A percentile compares a stretch with the other conserved stretches of the same genome.
Evolutionary conservation across 2,329 filamentous ascomycete species (phyloP).

Genomic region (Claviceps sp.): DNA sequence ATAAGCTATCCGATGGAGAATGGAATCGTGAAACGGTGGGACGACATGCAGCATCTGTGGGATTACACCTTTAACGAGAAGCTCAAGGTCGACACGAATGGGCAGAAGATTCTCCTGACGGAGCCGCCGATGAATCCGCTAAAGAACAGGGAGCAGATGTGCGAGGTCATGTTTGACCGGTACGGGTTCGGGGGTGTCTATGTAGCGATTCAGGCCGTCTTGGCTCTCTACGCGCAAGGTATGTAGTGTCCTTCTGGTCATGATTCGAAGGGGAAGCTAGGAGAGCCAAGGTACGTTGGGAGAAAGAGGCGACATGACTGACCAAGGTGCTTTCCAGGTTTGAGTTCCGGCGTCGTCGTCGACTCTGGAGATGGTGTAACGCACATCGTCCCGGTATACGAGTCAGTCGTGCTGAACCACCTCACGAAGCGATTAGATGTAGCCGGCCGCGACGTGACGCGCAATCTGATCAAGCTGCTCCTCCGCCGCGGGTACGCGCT

Average conservation of each 20-base stretch:
- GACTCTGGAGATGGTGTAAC: constrained; percentile 97
- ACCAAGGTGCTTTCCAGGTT: constrained; percentile 34
- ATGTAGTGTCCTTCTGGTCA: constrained; percentile 14
- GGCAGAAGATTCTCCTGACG: constrained; percentile 92
- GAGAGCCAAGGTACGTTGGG: too few relatives aligned
- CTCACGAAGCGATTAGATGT: constrained; percentile 89
- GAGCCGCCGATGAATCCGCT: constrained; percentile 97
- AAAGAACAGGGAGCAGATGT: constrained; percentile 95
- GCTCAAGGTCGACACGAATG: constrained; percentile 79
- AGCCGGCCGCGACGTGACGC: constrained; percentile 92
- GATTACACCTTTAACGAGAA: constrained; percentile 98
- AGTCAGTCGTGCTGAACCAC: constrained; percentile 95
- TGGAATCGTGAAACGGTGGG: constrained; percentile 98
- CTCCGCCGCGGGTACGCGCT: constrained; percentile 89
- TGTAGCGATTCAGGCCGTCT: constrained; percentile 91
- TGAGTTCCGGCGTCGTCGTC: constrained; percentile 90
- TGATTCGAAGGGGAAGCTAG: too few relatives aligned
- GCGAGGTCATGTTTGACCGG: constrained; percentile 96
- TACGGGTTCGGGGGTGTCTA: constrained; percentile 96
- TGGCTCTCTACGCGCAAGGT: constrained; percentile 95
- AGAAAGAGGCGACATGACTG: background rate
- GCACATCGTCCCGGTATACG: constrained; percentile 96
- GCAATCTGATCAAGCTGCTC: constrained; percentile 90
- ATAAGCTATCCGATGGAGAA: constrained; percentile 99
- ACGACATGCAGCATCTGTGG: constrained; percentile 99